Evolutionary conservation across 768 basidiomycete species (phyloP).

Genomic region (Mycena vitilis): DNA sequence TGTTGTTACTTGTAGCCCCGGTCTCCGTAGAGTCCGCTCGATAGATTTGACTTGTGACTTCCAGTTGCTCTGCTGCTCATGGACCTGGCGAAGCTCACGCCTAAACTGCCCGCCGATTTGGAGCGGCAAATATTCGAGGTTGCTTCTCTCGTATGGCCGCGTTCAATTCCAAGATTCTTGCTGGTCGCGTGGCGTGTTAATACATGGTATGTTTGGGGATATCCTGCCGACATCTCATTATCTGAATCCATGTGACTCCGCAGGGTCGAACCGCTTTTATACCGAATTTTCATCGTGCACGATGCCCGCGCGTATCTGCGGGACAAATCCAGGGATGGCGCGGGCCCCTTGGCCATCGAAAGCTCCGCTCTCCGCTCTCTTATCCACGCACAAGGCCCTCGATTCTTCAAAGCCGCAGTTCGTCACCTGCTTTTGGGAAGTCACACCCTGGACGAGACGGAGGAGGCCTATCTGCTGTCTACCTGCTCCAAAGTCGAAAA

Average conservation of each 20-base stretch:
- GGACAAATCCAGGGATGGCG: too few species aligned
- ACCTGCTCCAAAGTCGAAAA: constrained; percentile 1
- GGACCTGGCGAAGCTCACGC: too few species aligned
- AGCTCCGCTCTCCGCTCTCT: not conserved
- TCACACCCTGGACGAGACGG: not conserved
- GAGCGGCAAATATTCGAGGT: constrained; percentile 35
- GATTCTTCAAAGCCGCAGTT: not conserved
- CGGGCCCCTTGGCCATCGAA: not conserved
- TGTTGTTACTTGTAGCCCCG: too few species aligned
- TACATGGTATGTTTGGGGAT: not conserved
- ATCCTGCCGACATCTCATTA: too few species aligned
- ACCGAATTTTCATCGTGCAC: too few species aligned
- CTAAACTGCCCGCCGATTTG: not conserved
- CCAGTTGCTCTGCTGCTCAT: too few species aligned
- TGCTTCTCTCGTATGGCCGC: not conserved
- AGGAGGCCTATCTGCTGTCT: not conserved
- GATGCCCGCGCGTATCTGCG: too few species aligned
- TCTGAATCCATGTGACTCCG: too few species aligned
- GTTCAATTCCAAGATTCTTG: not conserved
- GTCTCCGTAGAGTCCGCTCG: too few species aligned
- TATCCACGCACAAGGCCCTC: not conserved
- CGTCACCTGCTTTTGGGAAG: not conserved
- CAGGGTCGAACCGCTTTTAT: too few species aligned
- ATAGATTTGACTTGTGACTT: too few species aligned
- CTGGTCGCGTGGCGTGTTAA: constrained; percentile 1